These are phyloP conservation scores for Austroboletus novae-zelandiae DNA, from an alignment of 1,284 basidiomycete genomes.

Conservation along the genomic window DNA sequence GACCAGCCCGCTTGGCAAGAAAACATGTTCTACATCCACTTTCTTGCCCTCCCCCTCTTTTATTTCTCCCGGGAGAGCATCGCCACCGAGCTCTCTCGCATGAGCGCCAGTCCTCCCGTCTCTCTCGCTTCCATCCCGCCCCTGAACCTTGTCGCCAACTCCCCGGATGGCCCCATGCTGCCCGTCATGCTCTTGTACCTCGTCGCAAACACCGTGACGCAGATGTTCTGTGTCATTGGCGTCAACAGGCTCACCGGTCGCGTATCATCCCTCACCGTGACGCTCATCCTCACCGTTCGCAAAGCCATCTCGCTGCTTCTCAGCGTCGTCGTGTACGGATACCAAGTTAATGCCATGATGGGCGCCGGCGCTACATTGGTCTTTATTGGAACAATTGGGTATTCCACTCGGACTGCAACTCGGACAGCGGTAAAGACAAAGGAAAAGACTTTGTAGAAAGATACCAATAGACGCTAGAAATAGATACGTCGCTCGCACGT, in stretches of 20 bases:
- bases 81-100: constrained; percentile 43
- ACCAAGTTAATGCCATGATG: constrained; percentile 41
- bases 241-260: constrained; percentile 83
- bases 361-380: constrained; percentile 70
- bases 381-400: constrained; percentile 70
- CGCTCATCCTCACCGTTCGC: constrained; percentile 84
- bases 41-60: constrained; percentile 74
- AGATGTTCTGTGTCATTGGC: constrained; percentile 86
- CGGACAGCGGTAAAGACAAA: constrained; percentile 19
- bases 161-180: constrained; percentile 30
- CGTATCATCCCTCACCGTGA: constrained; percentile 82
- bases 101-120: constrained; percentile 43
- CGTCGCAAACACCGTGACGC: constrained; percentile 78
- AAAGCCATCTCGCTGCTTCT: constrained; percentile 86
- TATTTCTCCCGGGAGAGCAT: constrained; percentile 54
- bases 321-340: constrained; percentile 52
- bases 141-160: constrained; percentile 8
- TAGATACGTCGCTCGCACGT: too few relatives aligned
- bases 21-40: constrained; percentile 87
- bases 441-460: constrained; percentile 12
- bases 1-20: constrained; percentile 72
- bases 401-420: constrained; percentile 46
- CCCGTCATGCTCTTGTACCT: constrained; percentile 70
- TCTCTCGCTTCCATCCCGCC: constrained; percentile 24
- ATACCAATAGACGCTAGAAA: too few relatives aligned